Evolutionary conservation across 306 rosid species (phyloP).

Genomic region (Castanospermum australe): DNA sequence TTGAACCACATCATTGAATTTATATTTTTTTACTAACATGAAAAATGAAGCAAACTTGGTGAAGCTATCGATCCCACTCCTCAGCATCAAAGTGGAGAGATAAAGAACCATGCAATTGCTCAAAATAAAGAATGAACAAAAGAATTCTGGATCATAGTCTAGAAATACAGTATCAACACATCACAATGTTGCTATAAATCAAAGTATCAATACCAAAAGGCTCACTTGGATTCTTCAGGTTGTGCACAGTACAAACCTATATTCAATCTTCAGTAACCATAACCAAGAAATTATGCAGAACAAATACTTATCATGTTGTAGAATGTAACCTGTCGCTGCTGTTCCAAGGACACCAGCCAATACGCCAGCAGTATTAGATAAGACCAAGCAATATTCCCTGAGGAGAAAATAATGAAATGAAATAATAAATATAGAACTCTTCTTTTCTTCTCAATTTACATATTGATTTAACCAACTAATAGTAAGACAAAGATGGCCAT

Average conservation of each 20-base stretch:
- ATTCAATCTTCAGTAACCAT: conserved; percentile 1
- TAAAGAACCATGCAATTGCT: not conserved
- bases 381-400: conserved; percentile 94
- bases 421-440: conserved; percentile 7
- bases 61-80: not conserved
- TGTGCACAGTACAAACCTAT: not conserved
- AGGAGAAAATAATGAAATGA: not conserved
- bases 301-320: conserved; percentile 73
- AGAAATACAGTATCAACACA: not conserved
- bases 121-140: not conserved
- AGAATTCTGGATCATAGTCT: not conserved
- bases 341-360: conserved; percentile 99
- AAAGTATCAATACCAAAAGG: conserved; percentile 11
- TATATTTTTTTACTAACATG: not conserved
- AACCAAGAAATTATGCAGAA: not conserved
- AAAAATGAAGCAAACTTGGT: not conserved
- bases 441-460: not conserved
- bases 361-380: conserved; percentile 97
- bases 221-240: not conserved
- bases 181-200: not conserved
- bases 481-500: not conserved
- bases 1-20: not conserved
- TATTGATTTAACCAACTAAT: not conserved
- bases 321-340: conserved; percentile 93
- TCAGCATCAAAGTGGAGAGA: not conserved